Evolutionary conservation across 805 yeast genomes (phyloP).

Genomic region (Hanseniaspora occidentalis): DNA sequence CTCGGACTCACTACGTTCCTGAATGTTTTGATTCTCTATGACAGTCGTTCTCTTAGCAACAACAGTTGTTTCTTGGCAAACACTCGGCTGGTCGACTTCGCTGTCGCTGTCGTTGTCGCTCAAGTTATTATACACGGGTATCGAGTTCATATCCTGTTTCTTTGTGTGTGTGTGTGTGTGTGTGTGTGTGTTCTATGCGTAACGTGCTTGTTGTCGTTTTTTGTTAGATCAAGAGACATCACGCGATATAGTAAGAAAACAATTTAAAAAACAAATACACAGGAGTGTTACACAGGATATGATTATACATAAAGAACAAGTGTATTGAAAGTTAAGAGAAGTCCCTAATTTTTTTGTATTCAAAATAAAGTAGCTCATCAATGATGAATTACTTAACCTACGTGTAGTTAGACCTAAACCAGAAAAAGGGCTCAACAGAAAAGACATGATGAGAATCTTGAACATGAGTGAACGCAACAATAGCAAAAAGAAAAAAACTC

Average conservation of each 20-base stretch:
- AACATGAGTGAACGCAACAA: no score
- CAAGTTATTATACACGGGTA: constrained; percentile 9
- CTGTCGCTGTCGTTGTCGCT: constrained; percentile 9
- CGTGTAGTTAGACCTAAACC: no score
- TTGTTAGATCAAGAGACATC: no score
- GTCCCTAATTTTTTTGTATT: neutral
- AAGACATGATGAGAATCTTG: no score
- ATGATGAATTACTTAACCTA: no score
- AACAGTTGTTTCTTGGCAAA: neutral
- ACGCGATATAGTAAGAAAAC: neutral
- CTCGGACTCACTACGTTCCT: constrained; percentile 1
- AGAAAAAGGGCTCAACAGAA: no score
- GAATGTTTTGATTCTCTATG: constrained; percentile 1
- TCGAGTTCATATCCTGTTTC: constrained; percentile 9
- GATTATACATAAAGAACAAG: neutral
- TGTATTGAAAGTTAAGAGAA: no score
- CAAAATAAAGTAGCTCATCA: neutral
- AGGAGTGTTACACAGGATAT: no score
- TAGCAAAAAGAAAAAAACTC: no score
- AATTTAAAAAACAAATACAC: no score
- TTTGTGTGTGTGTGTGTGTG: constrained; percentile 2
- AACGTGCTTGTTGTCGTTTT: no score
- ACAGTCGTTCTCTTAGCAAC: neutral
- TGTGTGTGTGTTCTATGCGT: neutral
- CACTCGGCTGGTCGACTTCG: no score